Evolutionary conservation across 768 basidiomycete genomes (phyloP), one percentile per base, ranked within the genome.

Genomic region (Lactifluus pinguis): DNA sequence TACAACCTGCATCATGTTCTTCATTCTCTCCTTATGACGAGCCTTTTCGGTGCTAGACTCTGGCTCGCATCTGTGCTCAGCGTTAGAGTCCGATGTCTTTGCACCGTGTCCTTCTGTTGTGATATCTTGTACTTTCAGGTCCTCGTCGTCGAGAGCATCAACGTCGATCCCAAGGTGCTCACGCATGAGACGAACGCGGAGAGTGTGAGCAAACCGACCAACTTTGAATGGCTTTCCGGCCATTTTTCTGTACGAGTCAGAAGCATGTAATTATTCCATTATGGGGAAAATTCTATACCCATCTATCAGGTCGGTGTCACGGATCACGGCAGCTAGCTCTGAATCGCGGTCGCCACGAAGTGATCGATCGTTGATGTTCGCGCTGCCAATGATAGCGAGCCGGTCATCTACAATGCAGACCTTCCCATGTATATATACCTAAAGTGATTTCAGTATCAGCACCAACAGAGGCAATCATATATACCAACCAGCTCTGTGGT

Each of bases 351-450:
- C 95, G 25, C 97, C 97, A 32, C 92, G 81, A 69, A 92, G 91
- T 14, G 92, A 95, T 41, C 97, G 84, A 71, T 99, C 97, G 69
- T 99, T 98, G 76, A 99, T 93, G 71, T 97, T 98, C 17, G 95
- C 95, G 57, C 92, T 94, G 15, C 93, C 93, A 65, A 97, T 97
- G 69, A 97, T 93, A 36, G 83, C 93, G 59, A 94, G 76, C 55
- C 97, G 85, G 71, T 99, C 95, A 70, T 99, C 97, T 5, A 98
- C 94, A 57, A 98, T 85, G 67, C 86, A 87, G 19, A 78, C 81
- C 76, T 93, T 92, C 49, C 80, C 89, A 69, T 95, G 93, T 63
- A 95, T 91, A 73, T 97, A 95, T 21, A 95, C 85, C 84, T 89
- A 63, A 53, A 10, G 55, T 47, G 14, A 41, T 44, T 21, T 71